phyloP scores from a whole-genome alignment of 2,329 filamentous ascomycete species.

The Fusarium pseudograminearum region DNA sequence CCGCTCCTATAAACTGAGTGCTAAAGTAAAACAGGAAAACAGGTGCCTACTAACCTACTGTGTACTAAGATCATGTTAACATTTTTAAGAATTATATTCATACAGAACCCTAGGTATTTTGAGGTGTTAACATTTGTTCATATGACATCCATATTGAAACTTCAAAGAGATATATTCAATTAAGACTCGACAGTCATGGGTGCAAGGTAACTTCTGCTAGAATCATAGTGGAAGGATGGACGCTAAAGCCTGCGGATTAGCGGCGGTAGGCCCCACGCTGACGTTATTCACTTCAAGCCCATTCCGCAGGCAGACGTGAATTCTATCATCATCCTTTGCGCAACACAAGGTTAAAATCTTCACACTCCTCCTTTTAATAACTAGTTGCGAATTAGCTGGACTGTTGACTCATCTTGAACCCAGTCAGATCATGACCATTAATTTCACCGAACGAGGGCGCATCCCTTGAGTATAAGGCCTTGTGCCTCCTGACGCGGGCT shows the following conservation, averaged over 20 bases:
- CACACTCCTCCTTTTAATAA: background rate
- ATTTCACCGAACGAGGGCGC: conserved; percentile 31
- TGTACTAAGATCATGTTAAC: too few relatives aligned
- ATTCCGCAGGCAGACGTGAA: conserved; percentile 19
- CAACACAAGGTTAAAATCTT: background rate
- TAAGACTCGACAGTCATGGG: background rate
- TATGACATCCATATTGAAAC: background rate
- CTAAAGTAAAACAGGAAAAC: background rate
- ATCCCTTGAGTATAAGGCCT: conserved; percentile 34
- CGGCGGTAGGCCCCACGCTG: conserved; percentile 38
- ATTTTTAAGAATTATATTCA: background rate
- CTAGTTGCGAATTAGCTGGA: background rate
- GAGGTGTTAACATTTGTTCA: too few relatives aligned
- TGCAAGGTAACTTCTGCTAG: background rate
- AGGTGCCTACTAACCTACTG: too few relatives aligned
- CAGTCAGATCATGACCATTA: conserved; percentile 28
- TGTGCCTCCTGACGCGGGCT: conserved; percentile 14
- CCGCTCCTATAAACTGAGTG: background rate
- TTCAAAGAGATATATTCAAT: background rate
- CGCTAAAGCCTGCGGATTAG: conserved; percentile 30
- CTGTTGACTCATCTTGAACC: background rate
- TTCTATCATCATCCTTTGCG: background rate
- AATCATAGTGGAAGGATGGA: background rate
- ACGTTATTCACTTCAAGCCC: conserved; percentile 37
- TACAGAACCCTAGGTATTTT: background rate